A percentile compares a stretch with the other conserved stretches of the same genome.
phyloP scores from a whole-genome alignment of 345 rosid genomes.

The Moringa oleifera region DNA sequence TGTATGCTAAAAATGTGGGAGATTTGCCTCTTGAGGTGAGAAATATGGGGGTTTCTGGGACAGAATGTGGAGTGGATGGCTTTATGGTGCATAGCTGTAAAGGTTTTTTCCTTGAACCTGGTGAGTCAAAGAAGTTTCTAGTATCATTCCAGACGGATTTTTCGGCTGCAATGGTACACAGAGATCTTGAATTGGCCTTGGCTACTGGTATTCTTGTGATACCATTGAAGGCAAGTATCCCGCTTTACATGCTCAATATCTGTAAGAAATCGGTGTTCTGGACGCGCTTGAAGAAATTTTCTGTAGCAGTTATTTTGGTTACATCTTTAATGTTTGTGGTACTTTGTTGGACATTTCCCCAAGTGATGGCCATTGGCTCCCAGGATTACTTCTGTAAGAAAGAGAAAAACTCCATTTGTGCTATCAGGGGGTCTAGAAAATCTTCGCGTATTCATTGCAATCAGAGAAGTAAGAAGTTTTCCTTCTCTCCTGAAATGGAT shows the following conservation, averaged over 20 bases:
- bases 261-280: slow-evolving; percentile 61
- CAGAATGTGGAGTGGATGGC: slow-evolving; percentile 44
- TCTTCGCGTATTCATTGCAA: slow-evolving; percentile 26
- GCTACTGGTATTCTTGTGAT: slow-evolving; percentile 52
- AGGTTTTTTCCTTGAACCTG: slow-evolving; percentile 53
- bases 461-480: slow-evolving; percentile 21
- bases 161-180: slow-evolving; percentile 37
- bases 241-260: slow-evolving; percentile 43
- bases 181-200: slow-evolving; percentile 55
- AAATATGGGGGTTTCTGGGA: slow-evolving; percentile 53
- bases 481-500: slow-evolving; percentile 37
- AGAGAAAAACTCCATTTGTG: slow-evolving; percentile 25
- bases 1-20: slow-evolving; percentile 53
- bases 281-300: slow-evolving; percentile 53
- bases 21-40: slow-evolving; percentile 60
- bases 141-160: slow-evolving; percentile 51
- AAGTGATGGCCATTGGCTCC: slow-evolving; percentile 24
- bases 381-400: slow-evolving; percentile 28
- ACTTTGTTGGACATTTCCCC: slow-evolving; percentile 37
- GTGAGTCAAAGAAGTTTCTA: slow-evolving; percentile 53
- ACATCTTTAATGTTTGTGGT: slow-evolving; percentile 40
- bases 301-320: slow-evolving; percentile 32
- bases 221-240: slow-evolving; percentile 68
- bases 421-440: slow-evolving; percentile 31
- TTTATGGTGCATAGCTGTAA: slow-evolving; percentile 51